Evolutionary conservation across 257 asterid species (phyloP).

Genomic region (Coffea eugenioides): DNA sequence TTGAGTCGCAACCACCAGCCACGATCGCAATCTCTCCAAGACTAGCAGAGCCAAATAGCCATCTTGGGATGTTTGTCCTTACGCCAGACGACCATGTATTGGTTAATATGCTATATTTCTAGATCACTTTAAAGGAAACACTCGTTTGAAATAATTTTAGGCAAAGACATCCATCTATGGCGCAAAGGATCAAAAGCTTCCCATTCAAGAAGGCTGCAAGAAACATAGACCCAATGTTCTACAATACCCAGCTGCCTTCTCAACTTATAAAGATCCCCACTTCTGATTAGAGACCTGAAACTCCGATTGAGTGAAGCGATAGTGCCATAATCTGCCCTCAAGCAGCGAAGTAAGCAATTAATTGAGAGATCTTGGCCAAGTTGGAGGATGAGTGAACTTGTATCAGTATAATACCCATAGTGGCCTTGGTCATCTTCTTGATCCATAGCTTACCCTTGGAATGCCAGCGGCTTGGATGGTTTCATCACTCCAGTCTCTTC

Average conservation of each 20-base stretch:
- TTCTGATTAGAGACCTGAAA: conserved; percentile 36
- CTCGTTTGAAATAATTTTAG: conserved; percentile 26
- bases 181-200: conserved; percentile 39
- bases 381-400: conserved; percentile 29
- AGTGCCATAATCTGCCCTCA: conserved; percentile 33
- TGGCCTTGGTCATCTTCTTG: conserved; percentile 16
- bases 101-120: conserved; percentile 34
- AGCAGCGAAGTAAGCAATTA: conserved; percentile 27
- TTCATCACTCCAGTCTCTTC: no score
- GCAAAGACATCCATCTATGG: conserved; percentile 37
- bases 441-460: not conserved
- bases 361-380: conserved; percentile 39
- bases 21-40: conserved; percentile 68
- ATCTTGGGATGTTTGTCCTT: conserved; percentile 32
- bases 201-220: conserved; percentile 38
- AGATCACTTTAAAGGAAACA: conserved; percentile 31
- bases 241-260: conserved; percentile 30
- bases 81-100: conserved; percentile 30
- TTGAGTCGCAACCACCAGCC: conserved; percentile 78
- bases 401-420: not conserved
- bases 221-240: conserved; percentile 46
- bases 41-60: conserved; percentile 77
- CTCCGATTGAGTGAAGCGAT: conserved; percentile 30
- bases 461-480: no score
- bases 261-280: conserved; percentile 33